Evolutionary conservation across 768 basidiomycete species (phyloP), one percentile per base, ranked within the genome.

Genomic region (Auricularia sp.): DNA sequence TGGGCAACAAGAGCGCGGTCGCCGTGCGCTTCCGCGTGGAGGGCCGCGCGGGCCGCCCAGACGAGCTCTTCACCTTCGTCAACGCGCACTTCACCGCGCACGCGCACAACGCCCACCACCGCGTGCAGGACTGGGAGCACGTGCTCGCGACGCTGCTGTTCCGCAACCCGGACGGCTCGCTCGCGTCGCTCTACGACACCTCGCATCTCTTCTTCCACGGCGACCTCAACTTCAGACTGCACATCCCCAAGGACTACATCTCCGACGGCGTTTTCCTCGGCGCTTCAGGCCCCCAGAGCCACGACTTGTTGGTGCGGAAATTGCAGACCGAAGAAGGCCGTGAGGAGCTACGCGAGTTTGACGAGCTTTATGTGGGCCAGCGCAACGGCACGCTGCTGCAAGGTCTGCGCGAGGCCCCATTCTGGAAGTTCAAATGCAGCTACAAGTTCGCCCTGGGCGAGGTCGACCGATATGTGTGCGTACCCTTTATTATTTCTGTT

Each of bases 1-100:
- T 97, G 90, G 92, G 91, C 5, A 97, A 99, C 77, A 98, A 98
- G 75, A 94, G 93, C 34, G 95, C 92, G 0, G 94, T 97, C 2
- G 94, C 90, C 14, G 80, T 94, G 51, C 82, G 95, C 47, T 88
- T 98, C 74, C 84, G 88, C 61, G 80, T 94, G 24, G 75, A 80
- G n/a, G 79, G 77, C 8, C 74, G 77, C 36, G 83, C 84, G 7
- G 75, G 78, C 5, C 56, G 62, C 58, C 73, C 76, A 3, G 91
- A 90, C 65, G 93, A 96, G 73, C 83, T 82, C 8, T 92, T 85
- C 77, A 95, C 93, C 93, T 98, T 99, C 70, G 90, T 97, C 35
- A 88, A 87, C 71, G 92, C 92, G 14, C 96, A 99, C 78, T 81
- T 99, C 65, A 90, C 93, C 3, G 88, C 96, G 3, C 88, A 92